Evolutionary conservation across 1,284 basidiomycete species (phyloP).

Genomic region (Cutaneotrichosporon sp.): DNA sequence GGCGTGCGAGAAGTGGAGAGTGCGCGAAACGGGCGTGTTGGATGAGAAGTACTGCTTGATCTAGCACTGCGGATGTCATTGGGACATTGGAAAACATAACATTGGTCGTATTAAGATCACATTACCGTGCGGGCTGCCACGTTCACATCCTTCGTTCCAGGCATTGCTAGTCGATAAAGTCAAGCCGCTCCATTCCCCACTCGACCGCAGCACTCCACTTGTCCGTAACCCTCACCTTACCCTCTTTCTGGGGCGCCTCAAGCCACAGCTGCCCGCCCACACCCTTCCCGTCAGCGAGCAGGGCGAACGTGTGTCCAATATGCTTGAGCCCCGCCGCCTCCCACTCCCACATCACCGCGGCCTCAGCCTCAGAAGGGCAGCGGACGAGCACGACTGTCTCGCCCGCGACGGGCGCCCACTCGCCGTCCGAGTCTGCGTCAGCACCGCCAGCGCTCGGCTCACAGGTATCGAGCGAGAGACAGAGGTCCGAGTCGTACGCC

Average conservation of each 20-base stretch:
- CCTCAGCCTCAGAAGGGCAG: background rate
- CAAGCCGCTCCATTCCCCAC: background rate
- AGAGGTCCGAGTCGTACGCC: background rate
- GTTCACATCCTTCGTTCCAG: no score
- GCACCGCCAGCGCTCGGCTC: no score
- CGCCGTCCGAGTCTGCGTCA: no score
- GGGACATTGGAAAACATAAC: no score
- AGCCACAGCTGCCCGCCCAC: background rate
- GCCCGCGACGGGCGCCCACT: background rate
- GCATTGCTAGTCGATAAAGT: background rate
- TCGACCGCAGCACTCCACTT: background rate
- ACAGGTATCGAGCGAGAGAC: background rate
- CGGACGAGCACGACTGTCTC: background rate
- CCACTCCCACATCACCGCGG: background rate
- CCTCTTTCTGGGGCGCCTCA: background rate
- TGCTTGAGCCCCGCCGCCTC: background rate
- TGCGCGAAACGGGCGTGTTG: slow-evolving; percentile 35
- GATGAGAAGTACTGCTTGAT: slow-evolving; percentile 30
- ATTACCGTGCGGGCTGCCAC: no score
- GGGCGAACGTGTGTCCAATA: background rate
- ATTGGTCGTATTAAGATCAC: no score
- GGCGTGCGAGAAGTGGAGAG: slow-evolving; percentile 35
- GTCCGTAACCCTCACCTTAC: background rate
- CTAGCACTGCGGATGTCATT: no score
- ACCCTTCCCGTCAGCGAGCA: background rate